These are phyloP conservation scores for Exsudoporus frostii DNA, from an alignment of 768 basidiomycete species.

Conservation along the genomic window DNA sequence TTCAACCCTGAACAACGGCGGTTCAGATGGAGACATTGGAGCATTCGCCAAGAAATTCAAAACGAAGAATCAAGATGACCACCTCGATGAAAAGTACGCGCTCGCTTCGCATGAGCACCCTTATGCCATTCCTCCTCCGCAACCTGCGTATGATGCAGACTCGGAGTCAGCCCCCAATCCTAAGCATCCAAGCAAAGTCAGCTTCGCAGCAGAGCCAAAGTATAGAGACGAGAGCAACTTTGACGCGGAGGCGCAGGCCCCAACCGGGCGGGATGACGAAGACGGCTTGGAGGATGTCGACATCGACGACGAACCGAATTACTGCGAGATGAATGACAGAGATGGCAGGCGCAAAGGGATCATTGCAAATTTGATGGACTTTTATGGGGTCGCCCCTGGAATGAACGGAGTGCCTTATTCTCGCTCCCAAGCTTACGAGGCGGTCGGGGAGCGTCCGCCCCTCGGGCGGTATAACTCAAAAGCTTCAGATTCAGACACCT, in stretches of 20 bases:
- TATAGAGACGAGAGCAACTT: conserved; percentile 16
- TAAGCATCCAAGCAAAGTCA: conserved; percentile 33
- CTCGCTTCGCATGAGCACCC: conserved; percentile 60
- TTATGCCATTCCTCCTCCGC: conserved; percentile 56
- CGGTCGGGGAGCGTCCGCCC: conserved; percentile 7
- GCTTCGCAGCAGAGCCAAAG: conserved; percentile 34
- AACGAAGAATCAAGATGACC: conserved; percentile 14
- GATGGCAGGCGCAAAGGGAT: conserved; percentile 28
- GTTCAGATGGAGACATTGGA: conserved; percentile 19
- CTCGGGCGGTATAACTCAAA: conserved; percentile 41
- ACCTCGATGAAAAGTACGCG: conserved; percentile 41
- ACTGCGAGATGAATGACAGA: conserved; percentile 19
- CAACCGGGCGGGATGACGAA: conserved; percentile 2
- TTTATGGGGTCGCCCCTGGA: conserved; percentile 27
- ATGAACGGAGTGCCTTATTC: conserved; percentile 24
- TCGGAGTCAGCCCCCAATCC: conserved; percentile 5
- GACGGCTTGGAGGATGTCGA: conserved; percentile 19
- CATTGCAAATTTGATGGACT: conserved; percentile 30
- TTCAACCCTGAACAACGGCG: conserved; percentile 33
- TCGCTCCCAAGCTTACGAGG: conserved; percentile 21
- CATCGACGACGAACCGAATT: conserved; percentile 9
- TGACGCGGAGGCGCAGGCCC: conserved; percentile 25
- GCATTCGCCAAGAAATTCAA: conserved; percentile 14
- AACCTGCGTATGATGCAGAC: conserved; percentile 37
- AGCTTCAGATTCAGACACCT: conserved; percentile 37